Conservation (phyloP, 768 basidiomycete species). For the Scleroderma bovista region DNA sequence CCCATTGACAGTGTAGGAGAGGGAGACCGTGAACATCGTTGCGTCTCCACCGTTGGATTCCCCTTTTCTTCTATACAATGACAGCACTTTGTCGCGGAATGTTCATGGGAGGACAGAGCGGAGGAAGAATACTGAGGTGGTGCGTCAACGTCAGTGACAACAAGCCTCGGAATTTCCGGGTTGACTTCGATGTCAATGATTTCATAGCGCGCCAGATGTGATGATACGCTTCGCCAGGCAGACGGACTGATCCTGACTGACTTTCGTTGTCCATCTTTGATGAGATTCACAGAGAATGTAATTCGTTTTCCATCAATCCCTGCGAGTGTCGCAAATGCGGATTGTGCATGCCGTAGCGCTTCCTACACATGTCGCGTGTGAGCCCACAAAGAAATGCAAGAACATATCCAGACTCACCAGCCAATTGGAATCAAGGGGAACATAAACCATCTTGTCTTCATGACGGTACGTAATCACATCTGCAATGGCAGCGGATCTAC, state of each 20-base stretch:
- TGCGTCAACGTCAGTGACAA: conserved; percentile 18
- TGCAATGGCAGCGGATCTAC: conserved; percentile 21
- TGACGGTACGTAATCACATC: conserved; percentile 50
- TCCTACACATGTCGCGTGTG: conserved; percentile 25
- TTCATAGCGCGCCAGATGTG: conserved; percentile 40
- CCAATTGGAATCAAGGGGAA: conserved; percentile 39
- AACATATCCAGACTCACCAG: conserved; percentile 27
- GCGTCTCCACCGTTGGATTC: conserved; percentile 7
- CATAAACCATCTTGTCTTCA: conserved; percentile 43
- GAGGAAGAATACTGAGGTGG: conserved; percentile 37
- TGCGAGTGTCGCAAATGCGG: conserved; percentile 42
- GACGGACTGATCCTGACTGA: conserved; percentile 46
- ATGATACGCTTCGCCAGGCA: conserved; percentile 42
- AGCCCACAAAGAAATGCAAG: neutral
- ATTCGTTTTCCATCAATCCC: conserved; percentile 36
- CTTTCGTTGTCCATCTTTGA: conserved; percentile 27
- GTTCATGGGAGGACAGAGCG: neutral
- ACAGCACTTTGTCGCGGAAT: too few relatives aligned
- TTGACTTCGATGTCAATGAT: conserved; percentile 41
- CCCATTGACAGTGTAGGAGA: neutral
- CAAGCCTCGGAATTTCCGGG: conserved; percentile 29
- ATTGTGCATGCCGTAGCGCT: conserved; percentile 45
- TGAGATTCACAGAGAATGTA: conserved; percentile 36
- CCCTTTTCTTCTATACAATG: neutral
- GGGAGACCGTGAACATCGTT: neutral